Evolutionary conservation across 1,284 basidiomycete genomes (phyloP).

Genomic region (Tilletia horrida): DNA sequence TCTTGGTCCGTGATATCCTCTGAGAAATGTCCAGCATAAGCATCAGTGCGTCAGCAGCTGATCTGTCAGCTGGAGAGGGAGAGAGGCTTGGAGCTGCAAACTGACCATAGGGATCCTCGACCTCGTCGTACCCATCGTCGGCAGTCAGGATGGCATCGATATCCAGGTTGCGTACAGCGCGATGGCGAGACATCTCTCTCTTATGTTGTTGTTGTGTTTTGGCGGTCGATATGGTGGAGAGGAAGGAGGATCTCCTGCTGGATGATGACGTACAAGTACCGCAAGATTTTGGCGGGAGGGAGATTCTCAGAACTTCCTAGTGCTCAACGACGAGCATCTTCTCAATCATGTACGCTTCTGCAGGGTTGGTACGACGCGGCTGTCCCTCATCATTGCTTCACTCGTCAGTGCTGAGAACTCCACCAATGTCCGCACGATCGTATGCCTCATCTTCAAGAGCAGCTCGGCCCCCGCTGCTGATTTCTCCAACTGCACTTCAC

Average conservation of each 20-base stretch:
- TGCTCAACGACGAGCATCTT: too few species aligned
- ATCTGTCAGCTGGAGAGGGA: too few species aligned
- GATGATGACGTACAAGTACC: too few species aligned
- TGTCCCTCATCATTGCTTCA: too few species aligned
- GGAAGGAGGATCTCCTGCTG: too few species aligned
- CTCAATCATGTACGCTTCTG: too few species aligned
- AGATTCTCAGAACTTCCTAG: too few species aligned
- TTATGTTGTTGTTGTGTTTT: background rate
- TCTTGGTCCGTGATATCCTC: slow-evolving; percentile 47
- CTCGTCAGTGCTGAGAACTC: too few species aligned
- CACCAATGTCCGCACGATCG: background rate
- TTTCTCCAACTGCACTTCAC: background rate
- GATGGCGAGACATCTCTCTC: slow-evolving; percentile 62
- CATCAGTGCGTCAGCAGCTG: background rate
- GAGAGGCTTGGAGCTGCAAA: background rate
- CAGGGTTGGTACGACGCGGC: too few species aligned
- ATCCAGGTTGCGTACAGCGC: slow-evolving; percentile 83
- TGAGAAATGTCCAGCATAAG: background rate
- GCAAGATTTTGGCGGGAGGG: too few species aligned
- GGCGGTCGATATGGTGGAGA: background rate
- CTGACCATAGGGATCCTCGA: slow-evolving; percentile 43
- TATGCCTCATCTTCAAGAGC: background rate
- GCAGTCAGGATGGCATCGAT: slow-evolving; percentile 69
- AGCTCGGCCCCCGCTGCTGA: slow-evolving; percentile 1
- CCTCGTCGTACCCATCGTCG: slow-evolving; percentile 63